These are phyloP conservation scores for Amphichorda felina DNA, from an alignment of 2,329 filamentous ascomycete species.

Conservation along the genomic window DNA sequence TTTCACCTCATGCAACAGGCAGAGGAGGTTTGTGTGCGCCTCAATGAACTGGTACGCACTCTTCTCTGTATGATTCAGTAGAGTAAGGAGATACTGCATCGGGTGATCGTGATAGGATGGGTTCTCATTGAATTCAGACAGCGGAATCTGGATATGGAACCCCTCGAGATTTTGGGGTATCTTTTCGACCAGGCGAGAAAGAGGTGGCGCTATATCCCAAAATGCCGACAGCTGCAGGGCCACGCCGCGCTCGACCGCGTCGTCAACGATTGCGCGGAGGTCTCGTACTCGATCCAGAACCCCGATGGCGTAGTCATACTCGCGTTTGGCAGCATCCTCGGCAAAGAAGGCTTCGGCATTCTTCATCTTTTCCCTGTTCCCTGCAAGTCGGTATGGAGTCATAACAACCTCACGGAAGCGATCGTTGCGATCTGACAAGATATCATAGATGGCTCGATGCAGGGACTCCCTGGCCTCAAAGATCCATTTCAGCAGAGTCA, in stretches of 20 bases:
- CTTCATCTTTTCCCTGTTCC: conserved; percentile 66
- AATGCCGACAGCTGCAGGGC: conserved; percentile 89
- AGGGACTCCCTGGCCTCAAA: conserved; percentile 88
- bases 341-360: conserved; percentile 75
- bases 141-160: conserved; percentile 68
- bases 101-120: conserved; percentile 70
- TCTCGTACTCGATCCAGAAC: conserved; percentile 61
- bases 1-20: conserved; percentile 82
- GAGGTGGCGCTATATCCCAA: conserved; percentile 89
- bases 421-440: conserved; percentile 75
- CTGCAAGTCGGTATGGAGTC: conserved; percentile 63
- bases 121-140: conserved; percentile 73
- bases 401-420: conserved; percentile 78
- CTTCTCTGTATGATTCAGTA: conserved; percentile 81
- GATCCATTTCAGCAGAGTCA: conserved; percentile 92
- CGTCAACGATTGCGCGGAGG: conserved; percentile 69
- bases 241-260: conserved; percentile 77
- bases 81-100: conserved; percentile 78
- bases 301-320: conserved; percentile 58
- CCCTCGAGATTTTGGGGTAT: conserved; percentile 48
- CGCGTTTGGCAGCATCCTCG: conserved; percentile 63
- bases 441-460: conserved; percentile 73
- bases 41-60: conserved; percentile 96
- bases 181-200: conserved; percentile 67
- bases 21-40: conserved; percentile 81